Conservation (phyloP, 2,329 filamentous ascomycete genomes). For the Fusarium annulatum region DNA sequence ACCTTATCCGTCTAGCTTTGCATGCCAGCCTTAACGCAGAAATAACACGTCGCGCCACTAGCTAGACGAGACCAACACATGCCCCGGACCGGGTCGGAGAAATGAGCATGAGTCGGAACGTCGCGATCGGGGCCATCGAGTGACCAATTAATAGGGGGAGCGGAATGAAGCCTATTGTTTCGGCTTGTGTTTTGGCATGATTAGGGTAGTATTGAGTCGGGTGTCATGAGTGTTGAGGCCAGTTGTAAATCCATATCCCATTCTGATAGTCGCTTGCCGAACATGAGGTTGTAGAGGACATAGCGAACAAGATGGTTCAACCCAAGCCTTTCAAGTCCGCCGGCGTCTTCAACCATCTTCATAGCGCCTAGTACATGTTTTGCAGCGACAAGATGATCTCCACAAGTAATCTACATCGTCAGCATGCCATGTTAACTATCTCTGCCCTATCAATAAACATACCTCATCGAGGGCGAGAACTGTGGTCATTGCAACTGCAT, state of each 20-base stretch:
- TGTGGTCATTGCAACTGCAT: conserved; percentile 1
- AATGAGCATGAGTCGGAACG: background rate
- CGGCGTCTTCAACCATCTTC: background rate
- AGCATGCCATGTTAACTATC: background rate
- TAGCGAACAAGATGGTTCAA: background rate
- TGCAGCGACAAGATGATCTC: conserved; percentile 5
- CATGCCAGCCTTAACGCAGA: background rate
- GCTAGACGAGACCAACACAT: background rate
- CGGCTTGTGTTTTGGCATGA: background rate
- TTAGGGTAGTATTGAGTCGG: background rate
- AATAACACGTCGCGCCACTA: background rate
- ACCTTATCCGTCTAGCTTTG: background rate
- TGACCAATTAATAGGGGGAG: background rate
- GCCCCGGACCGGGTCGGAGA: background rate
- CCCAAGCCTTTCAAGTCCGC: background rate
- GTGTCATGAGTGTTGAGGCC: background rate
- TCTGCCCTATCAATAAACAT: background rate
- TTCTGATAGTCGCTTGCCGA: conserved; percentile 9
- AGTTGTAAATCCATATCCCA: background rate
- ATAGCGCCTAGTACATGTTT: conserved; percentile 13
- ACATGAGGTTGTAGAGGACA: conserved; percentile 8
- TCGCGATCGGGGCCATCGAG: background rate
- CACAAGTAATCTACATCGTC: background rate
- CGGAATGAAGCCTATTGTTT: background rate
- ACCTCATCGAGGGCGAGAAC: conserved; percentile 14